Conservation (phyloP, 768 basidiomycete genomes). For the Exsudoporus frostii region DNA sequence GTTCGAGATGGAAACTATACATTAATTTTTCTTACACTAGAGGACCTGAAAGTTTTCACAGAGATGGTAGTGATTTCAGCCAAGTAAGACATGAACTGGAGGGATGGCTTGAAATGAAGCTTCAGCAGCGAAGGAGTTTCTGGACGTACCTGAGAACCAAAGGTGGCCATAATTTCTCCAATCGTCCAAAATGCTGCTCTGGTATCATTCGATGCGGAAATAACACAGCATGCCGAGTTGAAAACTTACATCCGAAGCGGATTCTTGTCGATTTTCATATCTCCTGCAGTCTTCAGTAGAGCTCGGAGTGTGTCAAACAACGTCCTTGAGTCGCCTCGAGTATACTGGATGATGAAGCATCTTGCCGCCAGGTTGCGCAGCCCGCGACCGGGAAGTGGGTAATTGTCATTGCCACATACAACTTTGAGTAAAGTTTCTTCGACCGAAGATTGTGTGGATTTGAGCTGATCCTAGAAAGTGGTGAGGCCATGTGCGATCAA, state of each 20-base stretch:
- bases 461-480: conserved; percentile 57
- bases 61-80: conserved; percentile 70
- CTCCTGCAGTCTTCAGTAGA: conserved; percentile 71
- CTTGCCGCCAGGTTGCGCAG: conserved; percentile 74
- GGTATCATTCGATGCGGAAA: conserved; percentile 6
- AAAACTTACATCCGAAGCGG: conserved; percentile 59
- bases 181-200: conserved; percentile 85
- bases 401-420: conserved; percentile 57
- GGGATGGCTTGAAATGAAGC: not conserved
- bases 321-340: conserved; percentile 75
- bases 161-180: conserved; percentile 83
- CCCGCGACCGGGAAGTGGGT: conserved; percentile 86
- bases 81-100: conserved; percentile 93
- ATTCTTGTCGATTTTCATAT: conserved; percentile 70
- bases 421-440: conserved; percentile 67
- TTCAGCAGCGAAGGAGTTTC: not conserved
- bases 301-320: conserved; percentile 84
- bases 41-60: conserved; percentile 68
- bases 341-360: conserved; percentile 73
- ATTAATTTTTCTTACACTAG: conserved; percentile 50
- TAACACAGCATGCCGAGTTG: not conserved
- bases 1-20: not conserved
- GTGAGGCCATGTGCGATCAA: conserved; percentile 1
- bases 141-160: conserved; percentile 76
- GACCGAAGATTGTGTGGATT: conserved; percentile 56